These are phyloP conservation scores for Fusarium sp. DNA, from an alignment of 2,329 filamentous ascomycete genomes.

Conservation along the genomic window DNA sequence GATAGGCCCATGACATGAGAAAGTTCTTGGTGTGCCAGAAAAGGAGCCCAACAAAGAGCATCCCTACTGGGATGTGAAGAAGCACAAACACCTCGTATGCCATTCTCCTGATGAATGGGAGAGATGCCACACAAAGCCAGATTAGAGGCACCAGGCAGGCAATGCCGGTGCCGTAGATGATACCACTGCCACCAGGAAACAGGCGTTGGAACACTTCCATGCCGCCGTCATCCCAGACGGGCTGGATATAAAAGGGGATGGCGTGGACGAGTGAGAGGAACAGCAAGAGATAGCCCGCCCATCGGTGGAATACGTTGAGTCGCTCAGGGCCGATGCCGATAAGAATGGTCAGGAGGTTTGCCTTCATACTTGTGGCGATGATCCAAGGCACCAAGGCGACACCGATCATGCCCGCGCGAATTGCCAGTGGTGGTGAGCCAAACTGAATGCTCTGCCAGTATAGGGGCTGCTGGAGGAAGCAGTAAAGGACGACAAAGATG, in stretches of 20 bases:
- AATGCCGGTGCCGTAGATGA: conserved; percentile 87
- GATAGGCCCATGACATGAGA: conserved; percentile 88
- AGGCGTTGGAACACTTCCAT: conserved; percentile 76
- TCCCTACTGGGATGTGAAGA: conserved; percentile 84
- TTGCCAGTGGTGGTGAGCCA: conserved; percentile 88
- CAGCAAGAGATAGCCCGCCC: conserved; percentile 88
- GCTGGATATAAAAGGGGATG: conserved; percentile 89
- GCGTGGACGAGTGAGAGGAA: conserved; percentile 87
- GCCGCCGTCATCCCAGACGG: conserved; percentile 84
- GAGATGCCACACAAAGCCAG: conserved; percentile 86
- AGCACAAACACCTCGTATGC: conserved; percentile 89
- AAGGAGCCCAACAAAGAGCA: conserved; percentile 83
- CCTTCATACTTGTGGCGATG: conserved; percentile 88
- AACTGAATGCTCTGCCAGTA: conserved; percentile 90
- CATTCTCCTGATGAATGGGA: conserved; percentile 79
- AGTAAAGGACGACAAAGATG: conserved; percentile 81
- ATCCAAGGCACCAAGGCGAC: conserved; percentile 95
- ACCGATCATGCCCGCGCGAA: conserved; percentile 90
- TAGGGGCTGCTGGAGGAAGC: conserved; percentile 87
- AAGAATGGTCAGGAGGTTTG: conserved; percentile 84
- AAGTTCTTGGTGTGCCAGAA: conserved; percentile 98
- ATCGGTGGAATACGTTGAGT: conserved; percentile 92
- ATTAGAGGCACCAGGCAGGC: conserved; percentile 84
- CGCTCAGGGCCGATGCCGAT: conserved; percentile 94
- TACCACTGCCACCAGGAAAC: conserved; percentile 72